Percentiles rank a stretch among this genome's conserved stretches.
phyloP scores from a whole-genome alignment of 2,329 filamentous ascomycete genomes.

The Fusarium globosum region DNA sequence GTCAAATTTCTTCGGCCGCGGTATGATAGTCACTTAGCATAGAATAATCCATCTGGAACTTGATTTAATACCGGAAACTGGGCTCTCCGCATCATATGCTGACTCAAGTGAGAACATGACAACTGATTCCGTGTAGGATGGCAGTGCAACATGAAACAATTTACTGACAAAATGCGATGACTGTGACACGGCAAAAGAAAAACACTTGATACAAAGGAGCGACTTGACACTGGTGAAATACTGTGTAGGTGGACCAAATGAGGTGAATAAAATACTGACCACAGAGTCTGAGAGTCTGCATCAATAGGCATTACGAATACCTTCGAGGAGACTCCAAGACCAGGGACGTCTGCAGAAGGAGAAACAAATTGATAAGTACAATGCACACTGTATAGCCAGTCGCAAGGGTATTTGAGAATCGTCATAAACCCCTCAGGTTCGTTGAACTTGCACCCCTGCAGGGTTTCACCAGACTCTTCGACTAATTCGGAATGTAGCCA shows the following conservation, averaged over 20 bases:
- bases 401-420: background rate
- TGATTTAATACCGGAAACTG: constrained; percentile 15
- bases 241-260: background rate
- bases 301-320: background rate
- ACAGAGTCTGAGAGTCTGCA: background rate
- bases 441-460: constrained; percentile 35
- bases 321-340: background rate
- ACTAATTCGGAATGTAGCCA: constrained; percentile 15
- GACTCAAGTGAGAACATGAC: constrained; percentile 32
- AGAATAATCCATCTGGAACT: background rate
- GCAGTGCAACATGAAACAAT: constrained; percentile 26
- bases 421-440: constrained; percentile 42
- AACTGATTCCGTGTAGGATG: constrained; percentile 13
- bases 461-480: constrained; percentile 9
- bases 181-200: constrained; percentile 13
- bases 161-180: background rate
- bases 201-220: background rate
- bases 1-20: background rate
- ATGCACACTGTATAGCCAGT: background rate
- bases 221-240: background rate
- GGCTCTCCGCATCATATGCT: constrained; percentile 11
- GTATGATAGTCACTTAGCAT: background rate
- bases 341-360: background rate
- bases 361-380: background rate
- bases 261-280: background rate